Evolutionary conservation across 1,284 basidiomycete species (phyloP).

Genomic region (Puccinia brachypodii): DNA sequence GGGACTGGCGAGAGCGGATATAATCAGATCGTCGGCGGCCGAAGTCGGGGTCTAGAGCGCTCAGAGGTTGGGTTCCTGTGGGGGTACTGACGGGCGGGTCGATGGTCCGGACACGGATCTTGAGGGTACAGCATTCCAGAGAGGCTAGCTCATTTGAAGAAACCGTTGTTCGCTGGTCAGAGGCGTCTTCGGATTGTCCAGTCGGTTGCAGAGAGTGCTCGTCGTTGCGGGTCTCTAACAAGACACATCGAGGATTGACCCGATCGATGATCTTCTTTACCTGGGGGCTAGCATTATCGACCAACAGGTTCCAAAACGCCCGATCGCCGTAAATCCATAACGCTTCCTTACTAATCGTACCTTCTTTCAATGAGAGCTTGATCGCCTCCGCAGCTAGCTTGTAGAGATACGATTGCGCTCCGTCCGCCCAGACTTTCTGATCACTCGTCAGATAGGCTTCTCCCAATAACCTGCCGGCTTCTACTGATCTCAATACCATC

Average conservation of each 20-base stretch:
- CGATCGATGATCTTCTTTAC: slow-evolving; percentile 14
- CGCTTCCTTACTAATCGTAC: slow-evolving; percentile 8
- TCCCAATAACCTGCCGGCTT: not conserved
- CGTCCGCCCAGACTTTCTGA: slow-evolving; percentile 34
- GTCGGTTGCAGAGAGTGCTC: not conserved
- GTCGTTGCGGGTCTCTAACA: slow-evolving; percentile 3
- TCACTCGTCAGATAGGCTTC: slow-evolving; percentile 34
- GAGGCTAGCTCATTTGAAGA: not conserved
- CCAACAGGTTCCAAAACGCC: slow-evolving; percentile 27
- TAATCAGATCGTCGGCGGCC: slow-evolving; percentile 9
- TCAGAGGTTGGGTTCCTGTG: slow-evolving; percentile 16
- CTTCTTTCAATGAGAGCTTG: not conserved
- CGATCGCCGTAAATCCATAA: slow-evolving; percentile 29
- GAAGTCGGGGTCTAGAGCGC: slow-evolving; percentile 22
- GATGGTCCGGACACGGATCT: slow-evolving; percentile 22
- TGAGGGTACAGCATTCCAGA: not conserved
- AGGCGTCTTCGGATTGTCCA: not conserved
- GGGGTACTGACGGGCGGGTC: slow-evolving; percentile 34
- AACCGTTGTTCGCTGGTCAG: no score
- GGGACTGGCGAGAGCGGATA: slow-evolving; percentile 8
- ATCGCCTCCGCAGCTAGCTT: slow-evolving; percentile 25
- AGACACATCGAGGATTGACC: slow-evolving; percentile 5
- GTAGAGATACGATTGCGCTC: slow-evolving; percentile 24
- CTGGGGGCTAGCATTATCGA: not conserved
- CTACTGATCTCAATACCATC: slow-evolving; percentile 4